Percentiles rank a stretch among this genome's conserved stretches.
Conservation (phyloP, 352 stramenopile genomes). For the Phytopythium litorale region DNA sequence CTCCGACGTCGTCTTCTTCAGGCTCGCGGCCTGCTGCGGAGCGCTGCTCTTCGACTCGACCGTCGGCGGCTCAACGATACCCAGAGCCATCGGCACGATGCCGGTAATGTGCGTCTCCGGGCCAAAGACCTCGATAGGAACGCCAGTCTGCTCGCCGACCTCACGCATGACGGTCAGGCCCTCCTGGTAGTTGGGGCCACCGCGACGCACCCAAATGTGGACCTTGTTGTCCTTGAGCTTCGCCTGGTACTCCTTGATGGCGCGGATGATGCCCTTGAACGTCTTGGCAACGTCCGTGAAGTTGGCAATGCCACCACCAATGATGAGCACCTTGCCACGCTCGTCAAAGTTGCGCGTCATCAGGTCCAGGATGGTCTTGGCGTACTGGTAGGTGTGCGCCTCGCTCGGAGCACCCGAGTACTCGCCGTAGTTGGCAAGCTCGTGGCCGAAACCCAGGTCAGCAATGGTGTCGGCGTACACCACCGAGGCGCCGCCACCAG, state of each 20-base stretch:
- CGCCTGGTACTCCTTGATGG: constrained; percentile 90
- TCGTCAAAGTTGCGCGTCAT: constrained; percentile 93
- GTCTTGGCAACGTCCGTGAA: constrained; percentile 97
- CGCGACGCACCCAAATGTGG: constrained; percentile 94
- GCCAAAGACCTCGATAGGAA: constrained; percentile 95
- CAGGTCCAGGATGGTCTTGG: constrained; percentile 94
- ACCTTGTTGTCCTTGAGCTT: constrained; percentile 90
- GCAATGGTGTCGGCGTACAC: constrained; percentile 98
- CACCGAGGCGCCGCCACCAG: constrained; percentile 93
- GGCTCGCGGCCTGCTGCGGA: constrained; percentile 11
- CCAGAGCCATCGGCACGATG: constrained; percentile 93
- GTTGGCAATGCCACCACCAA: constrained; percentile 97
- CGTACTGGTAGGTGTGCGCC: constrained; percentile 97
- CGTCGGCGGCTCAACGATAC: constrained; percentile 70
- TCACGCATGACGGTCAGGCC: constrained; percentile 92
- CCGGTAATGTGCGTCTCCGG: constrained; percentile 96
- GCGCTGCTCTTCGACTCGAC: constrained; percentile 6
- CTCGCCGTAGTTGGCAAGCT: constrained; percentile 97
- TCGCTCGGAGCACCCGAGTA: constrained; percentile 96
- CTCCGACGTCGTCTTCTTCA: constrained; percentile 23
- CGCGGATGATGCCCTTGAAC: constrained; percentile 97
- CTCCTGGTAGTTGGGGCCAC: constrained; percentile 96
- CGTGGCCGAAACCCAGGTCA: constrained; percentile 91
- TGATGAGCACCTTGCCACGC: constrained; percentile 95
- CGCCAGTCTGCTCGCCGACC: constrained; percentile 81